Percentiles rank a stretch among this genome's conserved stretches.
These are phyloP conservation scores for Hypoxylon sp. DNA, from an alignment of 2,329 filamentous ascomycete genomes.

Conservation along the genomic window DNA sequence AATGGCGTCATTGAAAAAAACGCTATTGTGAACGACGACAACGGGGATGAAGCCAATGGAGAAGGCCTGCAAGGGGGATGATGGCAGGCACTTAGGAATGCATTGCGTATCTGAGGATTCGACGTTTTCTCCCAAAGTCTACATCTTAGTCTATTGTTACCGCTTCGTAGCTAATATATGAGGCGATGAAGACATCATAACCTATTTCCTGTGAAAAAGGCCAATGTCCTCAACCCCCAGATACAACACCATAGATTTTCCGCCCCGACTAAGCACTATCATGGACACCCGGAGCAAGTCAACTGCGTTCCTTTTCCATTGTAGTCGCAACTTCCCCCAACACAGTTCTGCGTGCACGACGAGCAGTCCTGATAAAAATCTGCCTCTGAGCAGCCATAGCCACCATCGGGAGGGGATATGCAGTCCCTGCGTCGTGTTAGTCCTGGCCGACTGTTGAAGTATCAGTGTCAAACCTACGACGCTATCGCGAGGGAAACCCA, in stretches of 20 bases:
- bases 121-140: neutral
- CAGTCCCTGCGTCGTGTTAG: neutral
- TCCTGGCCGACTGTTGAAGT: neutral
- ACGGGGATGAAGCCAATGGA: neutral
- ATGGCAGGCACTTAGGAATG: neutral
- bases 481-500: neutral
- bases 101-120: neutral
- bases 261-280: neutral
- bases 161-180: neutral
- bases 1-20: neutral
- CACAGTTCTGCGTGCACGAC: neutral
- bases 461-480: neutral
- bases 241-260: no score
- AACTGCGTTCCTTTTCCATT: neutral
- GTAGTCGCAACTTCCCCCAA: neutral
- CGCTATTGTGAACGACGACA: neutral
- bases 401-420: neutral
- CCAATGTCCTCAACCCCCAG: no score
- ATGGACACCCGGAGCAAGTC: slow-evolving; percentile 5
- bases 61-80: neutral
- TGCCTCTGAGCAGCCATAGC: neutral
- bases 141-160: neutral
- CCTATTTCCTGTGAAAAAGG: neutral
- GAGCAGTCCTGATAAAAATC: neutral
- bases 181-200: neutral